Evolutionary conservation across 108 stramenopile species (phyloP).

Genomic region (Epithemia pelagica): DNA sequence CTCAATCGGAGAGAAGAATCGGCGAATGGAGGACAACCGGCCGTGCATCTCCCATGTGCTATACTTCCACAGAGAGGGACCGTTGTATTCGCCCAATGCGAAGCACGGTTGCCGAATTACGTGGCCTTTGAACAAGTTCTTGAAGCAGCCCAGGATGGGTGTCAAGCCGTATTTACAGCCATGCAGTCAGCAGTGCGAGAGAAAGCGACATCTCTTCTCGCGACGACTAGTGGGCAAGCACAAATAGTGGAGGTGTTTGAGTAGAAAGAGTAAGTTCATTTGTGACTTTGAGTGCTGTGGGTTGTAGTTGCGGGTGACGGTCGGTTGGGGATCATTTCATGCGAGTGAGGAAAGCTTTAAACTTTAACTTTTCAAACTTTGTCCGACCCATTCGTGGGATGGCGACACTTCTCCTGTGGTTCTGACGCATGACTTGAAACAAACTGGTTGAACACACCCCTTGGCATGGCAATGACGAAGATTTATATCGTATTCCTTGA

Average conservation of each 20-base stretch:
- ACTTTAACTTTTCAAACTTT: slow-evolving; percentile 44
- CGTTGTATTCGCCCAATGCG: slow-evolving; percentile 80
- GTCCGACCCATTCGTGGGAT: slow-evolving; percentile 9
- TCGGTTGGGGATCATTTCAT: too few relatives aligned
- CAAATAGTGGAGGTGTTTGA: slow-evolving; percentile 26
- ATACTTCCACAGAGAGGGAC: slow-evolving; percentile 83
- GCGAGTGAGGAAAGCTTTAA: slow-evolving; percentile 34
- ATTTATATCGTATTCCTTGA: slow-evolving; percentile 30
- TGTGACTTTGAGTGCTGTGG: neutral
- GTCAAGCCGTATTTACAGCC: slow-evolving; percentile 72
- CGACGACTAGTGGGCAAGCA: slow-evolving; percentile 46
- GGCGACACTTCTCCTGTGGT: slow-evolving; percentile 70
- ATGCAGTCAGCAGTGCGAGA: slow-evolving; percentile 78
- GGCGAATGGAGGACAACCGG: slow-evolving; percentile 36
- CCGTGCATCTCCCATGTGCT: slow-evolving; percentile 70
- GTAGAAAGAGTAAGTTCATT: too few relatives aligned
- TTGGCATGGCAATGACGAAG: slow-evolving; percentile 48
- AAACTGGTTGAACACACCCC: neutral
- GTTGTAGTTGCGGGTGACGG: too few relatives aligned
- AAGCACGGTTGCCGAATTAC: slow-evolving; percentile 61
- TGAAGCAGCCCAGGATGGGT: slow-evolving; percentile 77
- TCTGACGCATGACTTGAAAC: slow-evolving; percentile 37
- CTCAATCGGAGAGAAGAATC: slow-evolving; percentile 70
- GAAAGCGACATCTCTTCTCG: slow-evolving; percentile 42
- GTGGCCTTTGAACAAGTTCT: slow-evolving; percentile 60